A percentile compares a stretch with the other conserved stretches of the same genome.
Evolutionary conservation across 2,329 filamentous ascomycete species (phyloP).

Genomic region (Venturia aucupariae): DNA sequence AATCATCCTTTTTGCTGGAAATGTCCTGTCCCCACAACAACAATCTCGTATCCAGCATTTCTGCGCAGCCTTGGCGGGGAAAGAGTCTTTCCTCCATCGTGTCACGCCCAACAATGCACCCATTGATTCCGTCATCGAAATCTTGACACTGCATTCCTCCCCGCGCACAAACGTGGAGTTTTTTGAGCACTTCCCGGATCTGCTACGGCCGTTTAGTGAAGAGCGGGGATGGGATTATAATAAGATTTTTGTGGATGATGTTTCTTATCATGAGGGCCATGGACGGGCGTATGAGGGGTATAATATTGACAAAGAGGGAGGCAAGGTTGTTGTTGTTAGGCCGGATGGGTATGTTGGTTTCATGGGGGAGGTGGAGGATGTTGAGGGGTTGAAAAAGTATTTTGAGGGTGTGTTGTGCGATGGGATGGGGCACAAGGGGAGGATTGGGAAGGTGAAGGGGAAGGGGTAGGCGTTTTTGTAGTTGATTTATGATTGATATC

Average conservation of each 20-base stretch:
- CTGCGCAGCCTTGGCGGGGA: conserved; percentile 32
- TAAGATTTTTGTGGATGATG: conserved; percentile 39
- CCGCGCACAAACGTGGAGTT: conserved; percentile 36
- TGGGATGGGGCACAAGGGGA: not conserved
- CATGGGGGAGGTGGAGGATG: conserved; percentile 30
- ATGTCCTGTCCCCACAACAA: conserved; percentile 39
- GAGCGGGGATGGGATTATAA: conserved; percentile 32
- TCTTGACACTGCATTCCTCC: conserved; percentile 52
- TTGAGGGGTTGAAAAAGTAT: conserved; percentile 23
- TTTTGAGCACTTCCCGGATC: conserved; percentile 32
- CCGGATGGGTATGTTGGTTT: conserved; percentile 59
- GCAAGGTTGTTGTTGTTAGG: conserved; percentile 50
- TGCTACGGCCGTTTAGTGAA: conserved; percentile 36
- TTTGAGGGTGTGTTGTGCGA: conserved; percentile 15
- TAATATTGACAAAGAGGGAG: conserved; percentile 47
- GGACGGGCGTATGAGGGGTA: conserved; percentile 45
- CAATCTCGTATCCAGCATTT: conserved; percentile 38
- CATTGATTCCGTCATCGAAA: conserved; percentile 46
- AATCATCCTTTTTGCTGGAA: conserved; percentile 53
- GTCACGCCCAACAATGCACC: conserved; percentile 30
- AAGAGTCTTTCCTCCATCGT: conserved; percentile 34
- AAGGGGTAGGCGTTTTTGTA: not conserved
- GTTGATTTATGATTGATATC: too few species aligned
- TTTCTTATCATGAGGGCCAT: conserved; percentile 34
- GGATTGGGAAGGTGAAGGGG: not conserved